Conservation (phyloP, 768 basidiomycete genomes). For the Rhodosporidiobolus sp. region DNA sequence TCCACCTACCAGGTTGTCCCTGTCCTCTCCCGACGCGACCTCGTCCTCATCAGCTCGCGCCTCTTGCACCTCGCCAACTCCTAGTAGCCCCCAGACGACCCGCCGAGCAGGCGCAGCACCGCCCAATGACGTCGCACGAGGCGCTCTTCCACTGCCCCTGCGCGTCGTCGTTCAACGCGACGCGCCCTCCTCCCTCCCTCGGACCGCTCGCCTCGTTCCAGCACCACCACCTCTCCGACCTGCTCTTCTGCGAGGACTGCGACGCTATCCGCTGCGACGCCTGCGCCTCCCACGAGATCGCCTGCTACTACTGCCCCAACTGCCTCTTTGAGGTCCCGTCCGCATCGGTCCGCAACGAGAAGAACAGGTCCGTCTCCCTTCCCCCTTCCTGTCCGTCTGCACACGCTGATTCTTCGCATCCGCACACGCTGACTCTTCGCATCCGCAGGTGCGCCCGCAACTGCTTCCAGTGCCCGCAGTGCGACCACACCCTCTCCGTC, state of each 20-base stretch:
- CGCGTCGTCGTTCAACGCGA: conserved; percentile 55
- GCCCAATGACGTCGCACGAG: conserved; percentile 14
- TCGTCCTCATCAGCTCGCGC: too few relatives aligned
- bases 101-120: background rate
- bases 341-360: conserved; percentile 96
- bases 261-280: conserved; percentile 89
- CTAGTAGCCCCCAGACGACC: background rate
- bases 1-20: too few relatives aligned
- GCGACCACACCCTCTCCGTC: conserved; percentile 80
- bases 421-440: background rate
- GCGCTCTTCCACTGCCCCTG: conserved; percentile 50
- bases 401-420: background rate
- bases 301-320: conserved; percentile 96
- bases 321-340: conserved; percentile 97
- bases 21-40: too few relatives aligned
- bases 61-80: background rate
- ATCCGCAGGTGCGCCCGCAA: conserved; percentile 83
- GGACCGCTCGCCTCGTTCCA: conserved; percentile 70
- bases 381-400: background rate
- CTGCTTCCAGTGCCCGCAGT: conserved; percentile 94
- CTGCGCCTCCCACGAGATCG: conserved; percentile 88
- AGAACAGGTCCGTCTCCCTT: conserved; percentile 67
- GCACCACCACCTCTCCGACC: conserved; percentile 75
- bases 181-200: conserved; percentile 63
- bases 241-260: conserved; percentile 99